phyloP scores from a whole-genome alignment of 805 yeast genomes.

The Starmerella riodocensis region DNA sequence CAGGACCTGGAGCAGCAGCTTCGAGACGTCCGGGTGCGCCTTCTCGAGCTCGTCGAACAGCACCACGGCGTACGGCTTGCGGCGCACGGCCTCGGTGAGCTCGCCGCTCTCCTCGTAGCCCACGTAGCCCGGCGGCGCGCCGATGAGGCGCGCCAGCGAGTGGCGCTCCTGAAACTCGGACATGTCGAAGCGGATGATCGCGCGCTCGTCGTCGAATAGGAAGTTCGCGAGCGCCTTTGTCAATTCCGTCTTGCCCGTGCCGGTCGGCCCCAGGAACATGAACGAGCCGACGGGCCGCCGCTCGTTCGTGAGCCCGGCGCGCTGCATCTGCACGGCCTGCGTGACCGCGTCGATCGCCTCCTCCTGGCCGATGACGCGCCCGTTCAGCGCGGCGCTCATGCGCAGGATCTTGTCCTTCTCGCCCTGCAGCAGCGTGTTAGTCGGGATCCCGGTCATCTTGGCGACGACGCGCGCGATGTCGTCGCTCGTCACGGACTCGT shows the following conservation, averaged over 20 bases:
- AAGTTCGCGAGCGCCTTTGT: slow-evolving; percentile 88
- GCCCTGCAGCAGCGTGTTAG: slow-evolving; percentile 78
- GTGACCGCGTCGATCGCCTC: slow-evolving; percentile 83
- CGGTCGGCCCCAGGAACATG: slow-evolving; percentile 95
- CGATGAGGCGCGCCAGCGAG: slow-evolving; percentile 77
- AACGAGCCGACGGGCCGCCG: slow-evolving; percentile 93
- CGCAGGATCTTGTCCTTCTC: slow-evolving; percentile 79
- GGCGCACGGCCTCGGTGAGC: slow-evolving; percentile 85
- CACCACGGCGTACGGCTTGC: slow-evolving; percentile 88
- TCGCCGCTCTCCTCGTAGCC: slow-evolving; percentile 92
- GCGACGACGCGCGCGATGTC: slow-evolving; percentile 88
- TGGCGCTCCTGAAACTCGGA: slow-evolving; percentile 95
- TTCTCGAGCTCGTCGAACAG: slow-evolving; percentile 93
- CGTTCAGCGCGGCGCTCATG: slow-evolving; percentile 70
- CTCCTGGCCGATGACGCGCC: slow-evolving; percentile 86
- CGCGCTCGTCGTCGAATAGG: slow-evolving; percentile 72
- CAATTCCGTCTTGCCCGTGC: slow-evolving; percentile 95
- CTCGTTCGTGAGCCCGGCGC: slow-evolving; percentile 92
- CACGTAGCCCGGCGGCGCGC: slow-evolving; percentile 97
- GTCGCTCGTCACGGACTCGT: slow-evolving; percentile 86
- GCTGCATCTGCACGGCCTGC: slow-evolving; percentile 87
- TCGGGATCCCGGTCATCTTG: slow-evolving; percentile 92
- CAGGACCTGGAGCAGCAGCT: slow-evolving; percentile 74
- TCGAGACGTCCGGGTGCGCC: slow-evolving; percentile 92
- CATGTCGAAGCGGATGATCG: slow-evolving; percentile 91